These are phyloP conservation scores for Wallacemonas sp. DNA, from an alignment of 208 protist species.

Conservation along the genomic window DNA sequence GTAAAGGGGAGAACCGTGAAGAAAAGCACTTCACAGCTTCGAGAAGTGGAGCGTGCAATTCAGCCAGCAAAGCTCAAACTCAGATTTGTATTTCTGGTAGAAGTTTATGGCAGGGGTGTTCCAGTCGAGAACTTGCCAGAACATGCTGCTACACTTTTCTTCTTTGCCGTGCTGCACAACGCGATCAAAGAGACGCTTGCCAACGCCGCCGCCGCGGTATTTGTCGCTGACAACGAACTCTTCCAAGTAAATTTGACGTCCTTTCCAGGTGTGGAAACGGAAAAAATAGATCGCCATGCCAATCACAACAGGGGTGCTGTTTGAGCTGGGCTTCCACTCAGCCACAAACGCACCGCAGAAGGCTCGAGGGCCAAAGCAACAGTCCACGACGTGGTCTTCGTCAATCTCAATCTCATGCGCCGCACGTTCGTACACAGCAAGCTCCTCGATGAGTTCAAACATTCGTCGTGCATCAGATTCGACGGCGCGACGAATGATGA, in stretches of 20 bases:
- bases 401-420: conserved; percentile 15
- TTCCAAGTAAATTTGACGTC: conserved; percentile 19
- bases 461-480: conserved; percentile 1
- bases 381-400: not conserved
- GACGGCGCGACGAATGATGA: conserved; percentile 8
- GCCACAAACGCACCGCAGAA: conserved; percentile 21
- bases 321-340: conserved; percentile 5
- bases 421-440: conserved; percentile 18
- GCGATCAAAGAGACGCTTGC: conserved; percentile 17
- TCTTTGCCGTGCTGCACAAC: conserved; percentile 14
- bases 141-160: conserved; percentile 14
- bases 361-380: conserved; percentile 12
- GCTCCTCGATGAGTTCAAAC: conserved; percentile 17
- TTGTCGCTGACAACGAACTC: conserved; percentile 20
- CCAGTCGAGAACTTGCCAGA: conserved; percentile 26
- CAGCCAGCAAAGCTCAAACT: conserved; percentile 11
- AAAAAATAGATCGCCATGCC: conserved; percentile 22
- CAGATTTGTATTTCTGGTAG: conserved; percentile 18
- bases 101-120: conserved; percentile 21
- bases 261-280: conserved; percentile 22
- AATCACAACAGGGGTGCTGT: conserved; percentile 6
- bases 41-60: conserved; percentile 20
- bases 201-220: conserved; percentile 18
- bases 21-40: conserved; percentile 4
- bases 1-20: no score